phyloP scores from a whole-genome alignment of 2,329 filamentous ascomycete genomes.

The Ambrosiella beaveri region DNA sequence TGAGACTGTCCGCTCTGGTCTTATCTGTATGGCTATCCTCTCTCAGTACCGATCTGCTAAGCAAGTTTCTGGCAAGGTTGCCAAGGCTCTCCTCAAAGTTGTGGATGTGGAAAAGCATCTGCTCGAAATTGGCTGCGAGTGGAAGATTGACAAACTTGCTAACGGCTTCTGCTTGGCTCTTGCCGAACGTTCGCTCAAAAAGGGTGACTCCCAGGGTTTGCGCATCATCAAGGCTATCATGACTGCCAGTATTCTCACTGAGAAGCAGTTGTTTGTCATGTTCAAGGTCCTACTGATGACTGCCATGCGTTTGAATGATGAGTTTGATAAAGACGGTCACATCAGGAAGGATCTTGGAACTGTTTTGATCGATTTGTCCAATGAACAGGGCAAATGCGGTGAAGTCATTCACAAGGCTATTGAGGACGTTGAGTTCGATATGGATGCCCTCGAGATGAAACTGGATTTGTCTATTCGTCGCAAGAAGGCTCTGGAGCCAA shows the following conservation, averaged over 20 bases:
- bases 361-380: conserved; percentile 48
- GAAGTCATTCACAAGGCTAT: conserved; percentile 51
- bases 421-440: conserved; percentile 49
- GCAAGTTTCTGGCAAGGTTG: conserved; percentile 50
- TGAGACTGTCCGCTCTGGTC: conserved; percentile 54
- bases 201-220: conserved; percentile 38
- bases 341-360: conserved; percentile 48
- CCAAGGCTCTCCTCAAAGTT: conserved; percentile 50
- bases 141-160: conserved; percentile 52
- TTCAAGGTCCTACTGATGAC: conserved; percentile 48
- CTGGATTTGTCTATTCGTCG: conserved; percentile 53
- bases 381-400: conserved; percentile 38
- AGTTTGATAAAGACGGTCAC: conserved; percentile 34
- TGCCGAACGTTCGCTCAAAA: conserved; percentile 43
- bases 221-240: conserved; percentile 44
- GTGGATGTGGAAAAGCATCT: conserved; percentile 42
- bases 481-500: conserved; percentile 29
- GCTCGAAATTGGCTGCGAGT: conserved; percentile 43
- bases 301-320: conserved; percentile 39
- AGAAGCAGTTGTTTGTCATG: conserved; percentile 45
- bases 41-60: conserved; percentile 61
- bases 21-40: conserved; percentile 66
- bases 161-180: conserved; percentile 53
- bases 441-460: conserved; percentile 58
- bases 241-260: conserved; percentile 39